Base-by-base conservation (phyloP, 2,329 filamentous ascomycete species). In the Fonsecaea pedrosoi region DNA sequence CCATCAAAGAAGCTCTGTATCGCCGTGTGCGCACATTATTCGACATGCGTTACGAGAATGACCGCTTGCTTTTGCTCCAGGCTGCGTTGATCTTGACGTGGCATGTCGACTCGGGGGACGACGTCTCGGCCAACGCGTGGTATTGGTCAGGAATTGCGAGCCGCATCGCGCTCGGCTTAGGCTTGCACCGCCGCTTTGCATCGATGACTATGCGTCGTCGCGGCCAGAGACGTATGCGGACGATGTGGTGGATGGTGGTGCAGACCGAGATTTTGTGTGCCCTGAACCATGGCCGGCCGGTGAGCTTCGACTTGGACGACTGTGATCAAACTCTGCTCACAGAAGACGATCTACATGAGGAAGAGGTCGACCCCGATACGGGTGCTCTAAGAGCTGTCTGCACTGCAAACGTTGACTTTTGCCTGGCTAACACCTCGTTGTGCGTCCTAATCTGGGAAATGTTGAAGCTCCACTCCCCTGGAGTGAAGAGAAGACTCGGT, bases 81-180 rank as follows among this genome's bases (percentile, higher is more conserved):
- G 71, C 73, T 0, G 75, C 75, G 0, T 53, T 77, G 18, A 65
- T 76, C 4, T 71, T 77, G 38, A 71, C 74, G 0, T 75, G 74
- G 71, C 70, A 76, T 60, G 50, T 72, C 4, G 72, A 74, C 18
- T 68, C 69, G 61, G 62, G 64, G 0, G 74, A 76, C 54, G 70
- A 67, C 5, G 69, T 74, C 1, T 55, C 60, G 25, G 61, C 64
- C 25, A 74, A 75, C 38, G 64, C 67, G 0, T 76, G 70, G 45
- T 75, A 73, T 50, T 76, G 75, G 75, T 48, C 57, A 4, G 75
- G 74, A 30, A 66, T 72, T 38, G 75, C 75, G 1, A 58, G 65
- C 15, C 69, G 75, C n/a, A 74, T 75, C 38, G 74, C 69, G 9
- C 74, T 71, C 57, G 75, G 75, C 9, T 54, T 77, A 38, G 75